Percentiles rank a stretch among this genome's conserved stretches.
Evolutionary conservation across 192 early-diverging fungal genomes (phyloP).

Genomic region (Martensiomyces pterosporus): DNA sequence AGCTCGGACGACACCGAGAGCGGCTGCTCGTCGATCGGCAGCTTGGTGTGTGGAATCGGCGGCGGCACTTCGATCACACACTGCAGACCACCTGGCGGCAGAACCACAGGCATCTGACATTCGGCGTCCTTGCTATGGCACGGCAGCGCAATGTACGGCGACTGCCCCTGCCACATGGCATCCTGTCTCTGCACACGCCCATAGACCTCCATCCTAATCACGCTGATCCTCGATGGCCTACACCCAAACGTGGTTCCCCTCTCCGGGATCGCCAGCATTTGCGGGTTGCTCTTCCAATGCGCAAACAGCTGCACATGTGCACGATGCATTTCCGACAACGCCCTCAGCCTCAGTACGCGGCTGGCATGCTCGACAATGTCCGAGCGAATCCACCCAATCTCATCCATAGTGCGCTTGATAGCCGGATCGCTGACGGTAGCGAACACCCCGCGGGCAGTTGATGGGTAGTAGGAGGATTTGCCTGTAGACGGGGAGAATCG

Average conservation of each 20-base stretch:
- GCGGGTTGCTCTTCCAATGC: not conserved
- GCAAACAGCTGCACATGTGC: constrained; percentile 9
- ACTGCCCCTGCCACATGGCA: constrained; percentile 14
- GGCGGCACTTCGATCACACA: constrained; percentile 25
- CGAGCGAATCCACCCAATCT: constrained; percentile 14
- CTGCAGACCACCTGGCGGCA: constrained; percentile 34
- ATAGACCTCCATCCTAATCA: constrained; percentile 9
- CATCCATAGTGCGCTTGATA: not conserved
- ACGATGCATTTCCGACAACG: constrained; percentile 17
- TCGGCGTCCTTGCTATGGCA: not conserved
- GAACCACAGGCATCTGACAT: not conserved
- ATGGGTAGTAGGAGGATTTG: constrained; percentile 19
- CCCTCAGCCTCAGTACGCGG: constrained; percentile 18
- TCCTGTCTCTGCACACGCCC: constrained; percentile 24
- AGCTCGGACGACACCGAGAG: constrained; percentile 21
- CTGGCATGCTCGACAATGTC: constrained; percentile 39
- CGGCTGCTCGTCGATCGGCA: not conserved
- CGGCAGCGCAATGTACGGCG: constrained; percentile 13
- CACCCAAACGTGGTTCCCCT: constrained; percentile 1
- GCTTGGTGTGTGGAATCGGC: not conserved
- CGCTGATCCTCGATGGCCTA: constrained; percentile 10
- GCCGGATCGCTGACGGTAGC: constrained; percentile 11
- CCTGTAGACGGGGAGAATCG: constrained; percentile 4
- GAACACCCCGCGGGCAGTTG: constrained; percentile 12
- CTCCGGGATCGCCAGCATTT: not conserved